Evolutionary conservation across 257 asterid genomes (phyloP).

Genomic region (Nyctanthes arbortristis): DNA sequence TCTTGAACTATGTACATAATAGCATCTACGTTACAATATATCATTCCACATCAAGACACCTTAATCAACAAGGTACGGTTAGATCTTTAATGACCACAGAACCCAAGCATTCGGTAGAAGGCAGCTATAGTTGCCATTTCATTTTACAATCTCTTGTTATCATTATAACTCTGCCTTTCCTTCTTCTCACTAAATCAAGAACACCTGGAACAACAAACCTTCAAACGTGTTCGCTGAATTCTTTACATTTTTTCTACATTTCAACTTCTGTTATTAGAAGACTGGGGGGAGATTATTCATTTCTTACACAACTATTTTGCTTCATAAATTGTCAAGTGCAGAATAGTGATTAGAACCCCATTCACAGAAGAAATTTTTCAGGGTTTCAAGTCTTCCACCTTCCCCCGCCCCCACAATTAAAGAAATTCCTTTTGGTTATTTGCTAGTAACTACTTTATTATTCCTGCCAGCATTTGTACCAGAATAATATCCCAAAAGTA

Average conservation of each 20-base stretch:
- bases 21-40: background rate
- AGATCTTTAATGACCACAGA: background rate
- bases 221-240: too few relatives aligned
- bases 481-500: background rate
- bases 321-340: background rate
- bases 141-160: background rate
- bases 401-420: background rate
- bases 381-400: background rate
- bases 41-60: background rate
- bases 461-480: background rate
- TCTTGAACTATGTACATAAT: background rate
- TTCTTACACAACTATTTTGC: background rate
- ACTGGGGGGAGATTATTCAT: too few relatives aligned
- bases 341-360: background rate
- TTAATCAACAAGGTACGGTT: background rate
- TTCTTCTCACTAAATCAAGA: too few relatives aligned
- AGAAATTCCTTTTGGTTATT: background rate
- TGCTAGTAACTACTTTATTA: background rate
- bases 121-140: background rate
- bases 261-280: background rate
- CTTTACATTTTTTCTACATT: too few relatives aligned
- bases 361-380: background rate
- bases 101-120: too few relatives aligned
- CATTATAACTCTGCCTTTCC: too few relatives aligned
- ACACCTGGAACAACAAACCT: background rate